Evolutionary conservation across 305 asterid species (phyloP).

Genomic region (Withania somnifera): DNA sequence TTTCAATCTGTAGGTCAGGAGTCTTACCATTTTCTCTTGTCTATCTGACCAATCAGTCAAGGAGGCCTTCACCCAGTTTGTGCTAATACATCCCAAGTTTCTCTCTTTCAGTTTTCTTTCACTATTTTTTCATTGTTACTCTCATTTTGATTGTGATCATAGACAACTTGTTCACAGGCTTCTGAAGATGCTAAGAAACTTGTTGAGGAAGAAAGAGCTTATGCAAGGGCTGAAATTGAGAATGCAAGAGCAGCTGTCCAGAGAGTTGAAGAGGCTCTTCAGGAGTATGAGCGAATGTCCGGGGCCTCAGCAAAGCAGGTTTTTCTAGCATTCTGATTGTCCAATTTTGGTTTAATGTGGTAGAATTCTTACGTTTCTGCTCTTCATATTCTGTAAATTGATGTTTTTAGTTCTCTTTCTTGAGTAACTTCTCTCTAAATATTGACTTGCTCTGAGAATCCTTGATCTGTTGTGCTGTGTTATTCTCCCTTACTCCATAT

Average conservation of each 20-base stretch:
- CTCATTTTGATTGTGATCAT: background rate
- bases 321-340: constrained; percentile 5
- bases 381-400: background rate
- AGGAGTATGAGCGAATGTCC: constrained; percentile 72
- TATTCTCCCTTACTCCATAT: background rate
- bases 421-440: background rate
- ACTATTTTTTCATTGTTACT: background rate
- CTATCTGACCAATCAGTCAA: background rate
- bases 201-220: constrained; percentile 88
- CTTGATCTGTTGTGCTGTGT: background rate
- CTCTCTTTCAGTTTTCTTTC: background rate
- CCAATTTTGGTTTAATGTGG: background rate
- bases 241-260: constrained; percentile 93
- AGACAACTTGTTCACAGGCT: constrained; percentile 37
- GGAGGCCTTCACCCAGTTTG: background rate
- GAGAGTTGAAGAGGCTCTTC: constrained; percentile 97
- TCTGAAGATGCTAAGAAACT: constrained; percentile 92
- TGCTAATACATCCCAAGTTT: background rate
- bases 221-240: constrained; percentile 88
- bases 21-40: background rate
- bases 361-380: background rate
- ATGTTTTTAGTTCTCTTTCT: background rate
- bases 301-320: constrained; percentile 93
- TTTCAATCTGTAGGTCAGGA: background rate
- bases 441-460: background rate